Evolutionary conservation across 140 eudicot genomes (phyloP).

Genomic region (Cichorium intybus): DNA sequence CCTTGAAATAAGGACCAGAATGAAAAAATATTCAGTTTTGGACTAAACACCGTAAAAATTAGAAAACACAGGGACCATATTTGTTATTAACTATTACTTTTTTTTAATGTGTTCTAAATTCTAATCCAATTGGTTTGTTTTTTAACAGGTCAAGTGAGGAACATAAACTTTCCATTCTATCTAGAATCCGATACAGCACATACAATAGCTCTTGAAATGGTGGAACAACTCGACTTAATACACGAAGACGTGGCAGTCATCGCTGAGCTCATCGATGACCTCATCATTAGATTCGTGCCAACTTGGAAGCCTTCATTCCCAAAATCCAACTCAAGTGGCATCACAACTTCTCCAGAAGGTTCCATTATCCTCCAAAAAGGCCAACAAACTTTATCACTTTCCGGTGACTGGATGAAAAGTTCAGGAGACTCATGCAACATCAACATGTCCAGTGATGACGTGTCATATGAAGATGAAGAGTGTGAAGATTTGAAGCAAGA

Average conservation of each 20-base stretch:
- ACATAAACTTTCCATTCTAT: constrained; percentile 54
- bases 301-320: constrained; percentile 42
- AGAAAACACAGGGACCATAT: background rate
- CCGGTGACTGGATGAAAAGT: constrained; percentile 39
- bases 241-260: constrained; percentile 51
- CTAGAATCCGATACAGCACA: constrained; percentile 51
- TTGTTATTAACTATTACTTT: background rate
- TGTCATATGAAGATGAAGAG: constrained; percentile 18
- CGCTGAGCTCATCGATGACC: constrained; percentile 58
- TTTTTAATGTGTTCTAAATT: background rate
- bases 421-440: constrained; percentile 27
- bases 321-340: constrained; percentile 23
- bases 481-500: constrained; percentile 57
- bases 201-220: constrained; percentile 76
- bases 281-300: constrained; percentile 46
- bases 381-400: constrained; percentile 16
- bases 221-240: constrained; percentile 50
- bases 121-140: background rate
- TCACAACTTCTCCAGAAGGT: constrained; percentile 16
- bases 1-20: background rate
- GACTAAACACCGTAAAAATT: background rate
- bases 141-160: constrained; percentile 45
- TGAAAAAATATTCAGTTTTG: background rate
- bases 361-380: constrained; percentile 25
- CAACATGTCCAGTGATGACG: constrained; percentile 31